Conservation (phyloP, 2,329 filamentous ascomycete genomes). For the Gnomoniopsis sp. region DNA sequence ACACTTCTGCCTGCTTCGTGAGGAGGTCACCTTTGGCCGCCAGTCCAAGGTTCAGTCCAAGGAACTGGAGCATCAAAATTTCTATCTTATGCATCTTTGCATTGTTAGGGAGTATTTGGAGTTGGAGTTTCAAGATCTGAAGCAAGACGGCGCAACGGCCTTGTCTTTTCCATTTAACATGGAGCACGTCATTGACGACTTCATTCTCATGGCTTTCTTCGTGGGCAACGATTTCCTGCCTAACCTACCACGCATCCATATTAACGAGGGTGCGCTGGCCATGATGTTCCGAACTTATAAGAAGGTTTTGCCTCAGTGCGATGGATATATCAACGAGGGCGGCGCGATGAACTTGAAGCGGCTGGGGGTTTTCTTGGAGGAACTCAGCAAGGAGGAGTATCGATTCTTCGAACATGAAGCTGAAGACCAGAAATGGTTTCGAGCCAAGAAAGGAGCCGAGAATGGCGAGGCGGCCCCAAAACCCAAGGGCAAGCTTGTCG, state of each 20-base stretch:
- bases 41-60: conserved; percentile 85
- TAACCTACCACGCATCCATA: conserved; percentile 92
- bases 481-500: conserved; percentile 60
- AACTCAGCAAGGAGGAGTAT: conserved; percentile 84
- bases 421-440: conserved; percentile 87
- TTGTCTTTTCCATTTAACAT: conserved; percentile 83
- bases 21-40: conserved; percentile 96
- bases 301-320: conserved; percentile 76
- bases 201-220: conserved; percentile 99
- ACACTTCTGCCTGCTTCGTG: conserved; percentile 93
- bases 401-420: conserved; percentile 91
- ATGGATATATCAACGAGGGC: conserved; percentile 94
- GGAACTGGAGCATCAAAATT: conserved; percentile 97
- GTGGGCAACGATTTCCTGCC: conserved; percentile 99
- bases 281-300: conserved; percentile 99
- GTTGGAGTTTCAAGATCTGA: conserved; percentile 91
- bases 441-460: conserved; percentile 74
- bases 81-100: conserved; percentile 94
- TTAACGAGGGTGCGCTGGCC: conserved; percentile 94
- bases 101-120: conserved; percentile 97
- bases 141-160: conserved; percentile 56
- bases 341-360: conserved; percentile 87
- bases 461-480: conserved; percentile 59
- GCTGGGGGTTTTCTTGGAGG: conserved; percentile 72
- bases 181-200: conserved; percentile 96